phyloP scores from a whole-genome alignment of 1,139 yeast genomes.

The Waltiozyma sp. region DNA sequence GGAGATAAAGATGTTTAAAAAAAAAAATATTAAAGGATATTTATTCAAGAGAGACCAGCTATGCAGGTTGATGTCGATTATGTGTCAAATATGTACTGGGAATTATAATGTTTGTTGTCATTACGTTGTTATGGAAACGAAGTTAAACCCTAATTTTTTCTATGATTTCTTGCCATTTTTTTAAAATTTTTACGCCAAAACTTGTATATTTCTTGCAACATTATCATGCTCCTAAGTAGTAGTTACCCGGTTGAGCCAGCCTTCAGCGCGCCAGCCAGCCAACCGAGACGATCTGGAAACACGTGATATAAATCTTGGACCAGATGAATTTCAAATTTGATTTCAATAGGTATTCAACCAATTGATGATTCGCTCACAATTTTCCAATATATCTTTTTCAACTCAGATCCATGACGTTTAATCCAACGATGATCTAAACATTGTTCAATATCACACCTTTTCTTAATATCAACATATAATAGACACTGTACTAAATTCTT shows the following conservation, averaged over 20 bases:
- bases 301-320: no score
- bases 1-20: no score
- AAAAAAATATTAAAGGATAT: no score
- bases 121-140: not conserved
- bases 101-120: no score
- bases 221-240: not conserved
- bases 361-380: conserved; percentile 11
- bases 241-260: not conserved
- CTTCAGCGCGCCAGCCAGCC: no score
- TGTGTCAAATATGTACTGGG: not conserved
- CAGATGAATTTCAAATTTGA: no score
- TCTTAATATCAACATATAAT: conserved; percentile 27
- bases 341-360: no score
- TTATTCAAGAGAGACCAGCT: no score
- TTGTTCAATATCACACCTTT: conserved; percentile 27
- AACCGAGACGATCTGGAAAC: no score
- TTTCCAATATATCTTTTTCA: conserved; percentile 21
- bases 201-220: no score
- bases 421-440: conserved; percentile 40
- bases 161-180: not conserved
- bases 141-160: not conserved
- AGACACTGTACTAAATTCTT: conserved; percentile 33
- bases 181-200: not conserved
- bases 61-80: not conserved
- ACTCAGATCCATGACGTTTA: conserved; percentile 21